Conservation (phyloP, 2,329 filamentous ascomycete species). For the Xylaria hypoxylon region DNA sequence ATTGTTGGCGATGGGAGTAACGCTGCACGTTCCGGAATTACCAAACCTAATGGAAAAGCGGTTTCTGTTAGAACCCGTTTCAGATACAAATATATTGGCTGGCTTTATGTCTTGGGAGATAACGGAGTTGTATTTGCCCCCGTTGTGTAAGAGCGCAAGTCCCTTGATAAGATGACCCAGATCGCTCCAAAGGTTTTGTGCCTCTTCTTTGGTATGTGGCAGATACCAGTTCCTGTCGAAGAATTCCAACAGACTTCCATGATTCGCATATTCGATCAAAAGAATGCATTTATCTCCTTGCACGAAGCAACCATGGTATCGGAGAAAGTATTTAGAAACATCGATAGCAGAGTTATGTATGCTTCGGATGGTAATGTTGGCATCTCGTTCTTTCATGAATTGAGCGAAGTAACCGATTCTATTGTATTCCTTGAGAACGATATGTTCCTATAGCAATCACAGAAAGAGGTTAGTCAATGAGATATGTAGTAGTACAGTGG, state of each 20-base stretch:
- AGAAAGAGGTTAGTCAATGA: background rate
- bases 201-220: conserved; percentile 10
- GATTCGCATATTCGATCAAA: conserved; percentile 21
- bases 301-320: conserved; percentile 17
- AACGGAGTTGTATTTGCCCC: background rate
- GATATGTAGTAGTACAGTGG: background rate
- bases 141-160: background rate
- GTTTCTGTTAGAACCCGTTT: too few relatives aligned
- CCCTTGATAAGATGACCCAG: background rate
- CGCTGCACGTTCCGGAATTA: conserved; percentile 12
- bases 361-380: conserved; percentile 13
- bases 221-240: conserved; percentile 10
- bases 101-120: conserved; percentile 25
- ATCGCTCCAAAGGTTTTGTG: conserved; percentile 5
- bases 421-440: conserved; percentile 15
- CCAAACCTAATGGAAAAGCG: conserved; percentile 16
- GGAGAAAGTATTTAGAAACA: conserved; percentile 4
- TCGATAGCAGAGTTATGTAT: background rate
- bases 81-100: conserved; percentile 19
- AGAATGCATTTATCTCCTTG: conserved; percentile 17
- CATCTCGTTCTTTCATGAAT: conserved; percentile 7
- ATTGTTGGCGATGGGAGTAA: background rate
- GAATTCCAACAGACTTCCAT: conserved; percentile 17
- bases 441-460: background rate
- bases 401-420: background rate